Evolutionary conservation across 2,329 filamentous ascomycete species (phyloP), one percentile per base, ranked within the genome.

Genomic region (Cryphonectria parasitica): DNA sequence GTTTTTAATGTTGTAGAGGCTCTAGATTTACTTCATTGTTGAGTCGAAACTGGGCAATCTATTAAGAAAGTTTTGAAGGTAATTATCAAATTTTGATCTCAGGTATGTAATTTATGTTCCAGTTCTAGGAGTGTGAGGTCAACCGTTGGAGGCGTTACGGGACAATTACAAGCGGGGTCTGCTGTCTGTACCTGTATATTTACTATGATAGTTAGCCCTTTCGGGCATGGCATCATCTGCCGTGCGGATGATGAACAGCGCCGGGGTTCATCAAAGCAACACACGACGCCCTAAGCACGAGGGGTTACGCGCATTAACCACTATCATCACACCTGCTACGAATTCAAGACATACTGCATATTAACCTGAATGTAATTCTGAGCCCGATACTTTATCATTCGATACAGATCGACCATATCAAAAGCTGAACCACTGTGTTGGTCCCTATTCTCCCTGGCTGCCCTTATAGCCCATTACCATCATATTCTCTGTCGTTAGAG

Each of bases 201-300:
- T 34, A 15, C 7, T 6, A 17, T 10, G 8, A 17, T 60, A 31
- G 36, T 19, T 28, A 60, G 56, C 56, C n/a, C 25, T 56, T 15
- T 17, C 2, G 54, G 54, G 19, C 31, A 45, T 64, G 61, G 61
- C 61, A 64, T 45, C 61, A 64, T 64, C 39, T 19, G 25, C 22
- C 6, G 36, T 64, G 39, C 6, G 39, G 39, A 45, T 64, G 61
- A 39, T 64, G 61, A 64, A n/a, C 36, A 19, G n/a, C n/a, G 39
- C 56, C 56, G 10, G 31, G 31, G 36, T 60, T 31, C 31, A 56
- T 25, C 13, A 28, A 17, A 56, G n/a, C n/a, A 17, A 10, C 13
- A 7, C 52, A 52, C 10, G 4, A 25, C 11, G 22, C 4, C 52
- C 25, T 28, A 25, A 22, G n/a, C 52, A 28, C 15, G n/a, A 25